phyloP scores from a whole-genome alignment of 768 basidiomycete genomes.

The Pisolithus marmoratus region DNA sequence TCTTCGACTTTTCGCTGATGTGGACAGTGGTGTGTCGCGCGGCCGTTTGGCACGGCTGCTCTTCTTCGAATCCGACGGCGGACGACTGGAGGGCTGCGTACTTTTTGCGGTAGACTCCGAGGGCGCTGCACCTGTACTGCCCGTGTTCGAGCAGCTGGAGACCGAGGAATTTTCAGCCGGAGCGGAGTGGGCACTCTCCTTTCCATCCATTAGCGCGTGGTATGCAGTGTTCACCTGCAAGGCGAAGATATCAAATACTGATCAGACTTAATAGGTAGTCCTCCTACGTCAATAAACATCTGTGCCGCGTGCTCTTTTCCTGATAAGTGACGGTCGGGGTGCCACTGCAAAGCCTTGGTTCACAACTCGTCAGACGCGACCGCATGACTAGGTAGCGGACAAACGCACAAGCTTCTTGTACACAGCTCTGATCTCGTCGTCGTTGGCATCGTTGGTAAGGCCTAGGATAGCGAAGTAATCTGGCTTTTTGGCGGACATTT shows the following conservation, averaged over 20 bases:
- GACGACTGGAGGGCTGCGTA: slow-evolving; percentile 22
- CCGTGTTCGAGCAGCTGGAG: slow-evolving; percentile 15
- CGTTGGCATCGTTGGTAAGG: slow-evolving; percentile 37
- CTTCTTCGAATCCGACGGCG: slow-evolving; percentile 26
- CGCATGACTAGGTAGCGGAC: slow-evolving; percentile 17
- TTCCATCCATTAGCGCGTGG: slow-evolving; percentile 44
- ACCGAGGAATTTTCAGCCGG: slow-evolving; percentile 23
- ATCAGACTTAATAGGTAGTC: slow-evolving; percentile 3
- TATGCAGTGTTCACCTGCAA: slow-evolving; percentile 52
- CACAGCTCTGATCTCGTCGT: slow-evolving; percentile 51
- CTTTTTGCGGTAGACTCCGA: slow-evolving; percentile 17
- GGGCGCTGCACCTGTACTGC: slow-evolving; percentile 15
- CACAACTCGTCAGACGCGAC: slow-evolving; percentile 9
- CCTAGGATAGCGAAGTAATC: slow-evolving; percentile 40
- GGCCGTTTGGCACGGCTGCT: slow-evolving; percentile 17
- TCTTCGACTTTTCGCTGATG: slow-evolving; percentile 9
- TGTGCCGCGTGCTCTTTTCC: slow-evolving; percentile 48
- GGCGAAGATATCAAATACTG: neutral
- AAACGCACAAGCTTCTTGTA: slow-evolving; percentile 55
- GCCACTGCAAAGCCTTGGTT: slow-evolving; percentile 55
- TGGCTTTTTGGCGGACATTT: slow-evolving; percentile 23
- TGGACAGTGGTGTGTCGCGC: slow-evolving; percentile 7
- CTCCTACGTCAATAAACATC: slow-evolving; percentile 52
- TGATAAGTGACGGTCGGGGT: slow-evolving; percentile 55
- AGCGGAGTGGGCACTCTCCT: slow-evolving; percentile 25